phyloP scores from a whole-genome alignment of 2,329 filamentous ascomycete genomes.

The Diaporthe humulicola region DNA sequence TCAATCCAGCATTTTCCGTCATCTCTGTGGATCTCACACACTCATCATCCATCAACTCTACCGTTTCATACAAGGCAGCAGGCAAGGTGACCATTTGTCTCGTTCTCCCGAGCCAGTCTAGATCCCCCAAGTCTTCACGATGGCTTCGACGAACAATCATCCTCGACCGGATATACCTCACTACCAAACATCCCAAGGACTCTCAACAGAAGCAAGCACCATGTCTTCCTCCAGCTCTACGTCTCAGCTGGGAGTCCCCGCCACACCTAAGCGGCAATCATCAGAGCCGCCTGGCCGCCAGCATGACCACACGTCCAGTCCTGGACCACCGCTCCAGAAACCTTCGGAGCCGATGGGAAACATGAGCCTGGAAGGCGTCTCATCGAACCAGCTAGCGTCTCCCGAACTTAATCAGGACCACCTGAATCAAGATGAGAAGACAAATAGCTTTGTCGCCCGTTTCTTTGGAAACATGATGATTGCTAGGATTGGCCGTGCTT shows the following conservation, averaged over 20 bases:
- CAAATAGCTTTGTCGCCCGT: slow-evolving; percentile 38
- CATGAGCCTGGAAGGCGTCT: slow-evolving; percentile 32
- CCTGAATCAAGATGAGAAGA: slow-evolving; percentile 39
- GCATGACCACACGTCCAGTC: not conserved
- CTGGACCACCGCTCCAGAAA: slow-evolving; percentile 27
- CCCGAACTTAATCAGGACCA: slow-evolving; percentile 37
- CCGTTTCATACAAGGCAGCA: not conserved
- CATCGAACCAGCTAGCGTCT: slow-evolving; percentile 32
- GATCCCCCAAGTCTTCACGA: not conserved
- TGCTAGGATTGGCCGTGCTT: slow-evolving; percentile 40
- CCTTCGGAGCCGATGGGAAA: slow-evolving; percentile 35
- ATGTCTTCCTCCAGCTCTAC: slow-evolving; percentile 26
- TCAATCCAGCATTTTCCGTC: not conserved
- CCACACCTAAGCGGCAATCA: slow-evolving; percentile 22
- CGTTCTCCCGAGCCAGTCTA: not conserved
- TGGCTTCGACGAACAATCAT: not conserved
- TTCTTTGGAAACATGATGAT: slow-evolving; percentile 44
- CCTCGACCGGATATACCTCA: slow-evolving; percentile 22
- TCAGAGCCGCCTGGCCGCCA: slow-evolving; percentile 14
- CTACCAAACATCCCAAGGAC: not conserved
- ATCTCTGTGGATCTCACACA: not conserved
- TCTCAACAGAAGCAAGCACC: not conserved
- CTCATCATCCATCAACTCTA: too few relatives aligned
- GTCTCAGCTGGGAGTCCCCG: slow-evolving; percentile 16
- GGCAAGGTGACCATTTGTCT: too few relatives aligned